Evolutionary conservation across 345 rosid species (phyloP), one percentile per base, ranked within the genome.

Genomic region (Populus pruinosa): DNA sequence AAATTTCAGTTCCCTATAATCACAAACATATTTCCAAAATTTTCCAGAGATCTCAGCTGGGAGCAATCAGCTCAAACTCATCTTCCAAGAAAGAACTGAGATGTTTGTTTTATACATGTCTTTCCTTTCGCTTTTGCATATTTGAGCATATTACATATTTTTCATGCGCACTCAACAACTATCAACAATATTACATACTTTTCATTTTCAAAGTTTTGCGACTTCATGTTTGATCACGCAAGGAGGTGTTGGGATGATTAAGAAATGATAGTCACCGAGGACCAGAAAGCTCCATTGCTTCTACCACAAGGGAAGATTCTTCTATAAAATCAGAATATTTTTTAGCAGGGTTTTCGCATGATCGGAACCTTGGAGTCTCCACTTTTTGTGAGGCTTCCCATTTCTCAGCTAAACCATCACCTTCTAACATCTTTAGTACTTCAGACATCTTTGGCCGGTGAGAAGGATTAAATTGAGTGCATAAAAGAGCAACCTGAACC

Each of bases 221-320:
- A 47, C 66, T 49, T 59, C 23, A 33, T 64, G 43, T 44, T 50
- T 62, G 2, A 53, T 16, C 38, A 6, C 5, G 47, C 21, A 27
- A 43, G 65, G 27, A 6, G 68, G 13, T 27, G 20, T 14, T 47
- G 39, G 5, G 1, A 59, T 2, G 23, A 8, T 66, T 9, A 69
- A 20, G 11, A 17, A 56, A 53, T 36, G 35, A 8, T 61, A 59
- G 68, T 91, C 87, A 94, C 81, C 98, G 81, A 44, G 98, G 98
- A 8, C 98, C 98, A 0, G 98, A 94, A 72, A 94, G 98, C 86
- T 94, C 98, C 92, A 94, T 93, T 62, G 97, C 98, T 87, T 94
- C 98, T 2, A 93, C 78, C 43, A 93, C 94, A 39, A 94, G 95
- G 41, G 97, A 94, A 14, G 97, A 91, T 77, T 94, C 98, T 75